Conservation (phyloP, 1,284 basidiomycete genomes). For the Malassezia arunalokei region DNA sequence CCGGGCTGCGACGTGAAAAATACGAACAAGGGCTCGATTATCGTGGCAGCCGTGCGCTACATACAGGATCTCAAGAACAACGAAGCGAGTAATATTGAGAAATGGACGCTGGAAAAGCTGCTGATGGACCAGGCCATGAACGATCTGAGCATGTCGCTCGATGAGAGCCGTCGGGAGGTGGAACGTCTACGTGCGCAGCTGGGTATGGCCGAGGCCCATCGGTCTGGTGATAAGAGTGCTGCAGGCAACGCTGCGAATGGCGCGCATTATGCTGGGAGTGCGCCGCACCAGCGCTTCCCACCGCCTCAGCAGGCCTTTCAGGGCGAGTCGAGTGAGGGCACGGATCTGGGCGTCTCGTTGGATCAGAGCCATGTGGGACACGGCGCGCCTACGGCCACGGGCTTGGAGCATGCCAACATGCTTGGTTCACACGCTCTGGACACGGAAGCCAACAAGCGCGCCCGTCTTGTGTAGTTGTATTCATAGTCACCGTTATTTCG, state of each 20-base stretch:
- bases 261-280: background rate
- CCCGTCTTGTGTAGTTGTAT: conserved; percentile 5
- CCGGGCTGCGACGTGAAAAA: conserved; percentile 67
- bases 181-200: conserved; percentile 31
- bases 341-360: conserved; percentile 8
- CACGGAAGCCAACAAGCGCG: conserved; percentile 11
- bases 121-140: conserved; percentile 66
- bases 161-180: conserved; percentile 24
- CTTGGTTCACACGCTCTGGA: conserved; percentile 9
- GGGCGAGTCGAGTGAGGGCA: background rate
- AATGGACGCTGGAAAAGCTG: conserved; percentile 81
- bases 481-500: background rate
- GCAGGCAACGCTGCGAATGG: background rate
- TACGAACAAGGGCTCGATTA: conserved; percentile 66
- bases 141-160: conserved; percentile 38
- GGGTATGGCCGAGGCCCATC: conserved; percentile 14
- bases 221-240: background rate
- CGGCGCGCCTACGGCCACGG: conserved; percentile 3
- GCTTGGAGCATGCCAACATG: conserved; percentile 6
- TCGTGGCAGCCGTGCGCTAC: conserved; percentile 69
- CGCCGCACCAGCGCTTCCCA: conserved; percentile 13
- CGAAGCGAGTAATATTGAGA: conserved; percentile 73
- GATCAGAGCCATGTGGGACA: conserved; percentile 4
- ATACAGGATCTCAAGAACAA: conserved; percentile 80
- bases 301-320: conserved; percentile 3